Percentiles rank a stretch among this genome's conserved stretches.
phyloP scores from a whole-genome alignment of 805 yeast genomes.

The Pichia nanzhaoensis region DNA sequence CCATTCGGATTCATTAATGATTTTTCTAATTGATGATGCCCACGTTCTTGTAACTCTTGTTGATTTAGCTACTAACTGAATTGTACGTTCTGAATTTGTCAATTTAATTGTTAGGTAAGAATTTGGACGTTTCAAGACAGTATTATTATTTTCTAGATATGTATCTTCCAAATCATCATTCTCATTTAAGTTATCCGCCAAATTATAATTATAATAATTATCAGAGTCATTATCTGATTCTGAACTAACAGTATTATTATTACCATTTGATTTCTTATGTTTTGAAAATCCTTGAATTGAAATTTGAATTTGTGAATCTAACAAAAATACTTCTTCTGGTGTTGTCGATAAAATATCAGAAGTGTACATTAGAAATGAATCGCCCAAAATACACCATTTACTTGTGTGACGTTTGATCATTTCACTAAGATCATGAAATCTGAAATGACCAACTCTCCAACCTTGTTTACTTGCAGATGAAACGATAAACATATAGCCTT shows the following conservation, averaged over 20 bases:
- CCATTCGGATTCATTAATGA: conserved; percentile 70
- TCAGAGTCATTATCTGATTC: conserved; percentile 8
- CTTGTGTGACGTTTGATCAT: conserved; percentile 88
- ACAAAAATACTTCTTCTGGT: conserved; percentile 84
- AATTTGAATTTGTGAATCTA: conserved; percentile 70
- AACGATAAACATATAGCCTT: conserved; percentile 75
- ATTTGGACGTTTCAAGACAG: conserved; percentile 31
- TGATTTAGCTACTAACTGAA: conserved; percentile 65
- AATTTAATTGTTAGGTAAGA: conserved; percentile 52
- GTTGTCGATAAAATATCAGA: conserved; percentile 81
- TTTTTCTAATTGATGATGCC: conserved; percentile 64
- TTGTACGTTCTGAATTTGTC: conserved; percentile 71
- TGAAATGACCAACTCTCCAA: conserved; percentile 91
- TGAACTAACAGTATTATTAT: background rate
- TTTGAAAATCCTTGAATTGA: conserved; percentile 33
- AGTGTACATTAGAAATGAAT: conserved; percentile 78
- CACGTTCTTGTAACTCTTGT: conserved; percentile 61
- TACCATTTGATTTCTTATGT: conserved; percentile 6
- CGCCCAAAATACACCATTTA: conserved; percentile 87
- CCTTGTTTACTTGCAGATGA: conserved; percentile 86
- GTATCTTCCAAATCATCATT: conserved; percentile 35
- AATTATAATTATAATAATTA: conserved; percentile 16
- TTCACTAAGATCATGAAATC: conserved; percentile 67
- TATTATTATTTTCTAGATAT: conserved; percentile 30
- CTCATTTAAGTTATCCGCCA: conserved; percentile 6